Conservation (phyloP, 352 stramenopile species). For the Pythium utonaiense region DNA sequence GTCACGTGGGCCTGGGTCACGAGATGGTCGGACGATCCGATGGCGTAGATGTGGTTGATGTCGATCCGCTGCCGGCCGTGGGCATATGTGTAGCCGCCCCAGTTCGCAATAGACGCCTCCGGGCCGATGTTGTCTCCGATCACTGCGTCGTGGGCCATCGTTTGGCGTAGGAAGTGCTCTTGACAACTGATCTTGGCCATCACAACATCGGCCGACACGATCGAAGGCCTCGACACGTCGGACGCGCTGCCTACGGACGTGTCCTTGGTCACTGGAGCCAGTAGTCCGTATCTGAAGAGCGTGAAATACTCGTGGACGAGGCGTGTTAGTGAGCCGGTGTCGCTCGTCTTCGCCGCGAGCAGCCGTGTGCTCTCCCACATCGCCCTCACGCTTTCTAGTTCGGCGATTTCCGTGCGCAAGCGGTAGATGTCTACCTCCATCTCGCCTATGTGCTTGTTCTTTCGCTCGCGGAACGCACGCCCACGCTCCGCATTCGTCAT, state of each 20-base stretch:
- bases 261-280: not conserved
- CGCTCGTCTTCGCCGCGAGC: constrained; percentile 10
- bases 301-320: constrained; percentile 21
- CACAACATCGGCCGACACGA: constrained; percentile 17
- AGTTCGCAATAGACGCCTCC: constrained; percentile 20
- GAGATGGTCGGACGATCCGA: constrained; percentile 15
- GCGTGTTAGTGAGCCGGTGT: constrained; percentile 20
- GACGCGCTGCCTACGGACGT: too few relatives aligned
- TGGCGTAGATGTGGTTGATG: constrained; percentile 3
- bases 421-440: constrained; percentile 22
- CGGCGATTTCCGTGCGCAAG: constrained; percentile 13
- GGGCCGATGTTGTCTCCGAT: constrained; percentile 15
- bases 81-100: constrained; percentile 17
- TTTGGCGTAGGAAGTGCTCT: constrained; percentile 21
- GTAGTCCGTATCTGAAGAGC: constrained; percentile 20
- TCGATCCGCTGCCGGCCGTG: constrained; percentile 17
- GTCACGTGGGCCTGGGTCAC: constrained; percentile 19
- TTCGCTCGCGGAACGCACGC: constrained; percentile 21
- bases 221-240: not conserved
- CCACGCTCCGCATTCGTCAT: constrained; percentile 26
- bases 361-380: constrained; percentile 21
- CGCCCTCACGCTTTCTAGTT: constrained; percentile 19
- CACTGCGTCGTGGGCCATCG: constrained; percentile 11
- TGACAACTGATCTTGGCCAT: constrained; percentile 21
- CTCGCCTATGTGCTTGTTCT: constrained; percentile 15